These are phyloP conservation scores for Neonectria neomacrospora DNA, from an alignment of 2,329 filamentous ascomycete species.

Conservation along the genomic window DNA sequence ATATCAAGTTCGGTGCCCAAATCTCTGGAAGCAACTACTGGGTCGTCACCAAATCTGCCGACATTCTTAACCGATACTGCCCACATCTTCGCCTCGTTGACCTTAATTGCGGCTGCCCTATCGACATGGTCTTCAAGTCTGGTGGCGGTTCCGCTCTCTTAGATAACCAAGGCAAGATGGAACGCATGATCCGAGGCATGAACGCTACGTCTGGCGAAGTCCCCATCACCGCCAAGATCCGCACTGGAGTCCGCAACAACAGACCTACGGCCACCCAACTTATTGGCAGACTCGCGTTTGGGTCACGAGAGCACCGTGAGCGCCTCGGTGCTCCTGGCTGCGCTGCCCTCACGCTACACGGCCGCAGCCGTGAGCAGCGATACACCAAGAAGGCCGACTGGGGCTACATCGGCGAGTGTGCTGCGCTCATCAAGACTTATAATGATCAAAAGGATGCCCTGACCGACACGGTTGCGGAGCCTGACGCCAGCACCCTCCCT, in stretches of 20 bases:
- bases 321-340: conserved; percentile 81
- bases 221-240: conserved; percentile 93
- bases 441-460: conserved; percentile 74
- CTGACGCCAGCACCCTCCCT: conserved; percentile 78
- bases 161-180: conserved; percentile 87
- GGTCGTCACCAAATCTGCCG: conserved; percentile 88
- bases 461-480: conserved; percentile 80
- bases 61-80: conserved; percentile 79
- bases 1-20: conserved; percentile 91
- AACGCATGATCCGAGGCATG: conserved; percentile 97
- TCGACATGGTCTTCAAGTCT: conserved; percentile 89
- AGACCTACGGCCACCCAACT: conserved; percentile 83
- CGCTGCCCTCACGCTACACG: conserved; percentile 95
- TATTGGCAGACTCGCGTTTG: conserved; percentile 84
- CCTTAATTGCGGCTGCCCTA: conserved; percentile 96
- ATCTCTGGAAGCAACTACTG: conserved; percentile 93
- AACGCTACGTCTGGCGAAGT: conserved; percentile 90
- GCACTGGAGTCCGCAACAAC: conserved; percentile 86
- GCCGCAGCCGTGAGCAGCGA: conserved; percentile 90
- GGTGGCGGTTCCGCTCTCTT: conserved; percentile 92
- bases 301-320: conserved; percentile 76
- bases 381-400: conserved; percentile 95
- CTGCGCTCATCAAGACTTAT: conserved; percentile 83
- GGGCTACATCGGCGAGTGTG: conserved; percentile 92
- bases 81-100: conserved; percentile 91